Evolutionary conservation across 352 stramenopile genomes (phyloP).

Genomic region (Sclerospora graminicola): DNA sequence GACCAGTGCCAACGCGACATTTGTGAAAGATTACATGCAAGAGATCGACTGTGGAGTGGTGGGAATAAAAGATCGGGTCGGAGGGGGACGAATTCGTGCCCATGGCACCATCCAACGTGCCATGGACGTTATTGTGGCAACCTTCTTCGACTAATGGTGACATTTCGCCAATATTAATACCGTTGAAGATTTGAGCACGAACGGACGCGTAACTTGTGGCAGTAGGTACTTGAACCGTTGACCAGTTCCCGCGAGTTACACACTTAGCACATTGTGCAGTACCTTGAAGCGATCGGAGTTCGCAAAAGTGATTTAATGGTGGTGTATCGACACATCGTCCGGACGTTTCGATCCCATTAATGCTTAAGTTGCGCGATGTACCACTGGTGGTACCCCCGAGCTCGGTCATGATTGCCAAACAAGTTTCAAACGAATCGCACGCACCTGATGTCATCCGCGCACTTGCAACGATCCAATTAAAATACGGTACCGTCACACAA

Average conservation of each 20-base stretch:
- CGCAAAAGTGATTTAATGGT: constrained; percentile 49
- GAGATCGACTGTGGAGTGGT: constrained; percentile 55
- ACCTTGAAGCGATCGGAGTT: constrained; percentile 16
- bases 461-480: constrained; percentile 56
- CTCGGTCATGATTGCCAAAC: constrained; percentile 28
- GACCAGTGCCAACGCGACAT: constrained; percentile 35
- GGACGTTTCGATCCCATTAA: constrained; percentile 31
- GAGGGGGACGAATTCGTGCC: constrained; percentile 31
- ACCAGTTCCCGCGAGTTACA: constrained; percentile 41
- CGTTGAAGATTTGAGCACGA: constrained; percentile 35
- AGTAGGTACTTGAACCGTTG: constrained; percentile 12
- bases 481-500: constrained; percentile 76
- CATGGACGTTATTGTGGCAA: constrained; percentile 54
- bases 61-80: constrained; percentile 66
- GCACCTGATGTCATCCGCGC: constrained; percentile 21
- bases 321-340: constrained; percentile 28
- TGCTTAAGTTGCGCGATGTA: constrained; percentile 14
- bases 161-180: constrained; percentile 43
- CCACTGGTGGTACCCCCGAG: constrained; percentile 28
- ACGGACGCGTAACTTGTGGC: constrained; percentile 35
- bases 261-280: constrained; percentile 29
- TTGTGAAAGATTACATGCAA: constrained; percentile 66
- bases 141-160: constrained; percentile 31
- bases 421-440: constrained; percentile 36
- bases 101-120: constrained; percentile 31